Percentiles rank a stretch among this genome's conserved stretches.
Evolutionary conservation across 1,139 yeast genomes (phyloP).

Genomic region (Taphrina populina): DNA sequence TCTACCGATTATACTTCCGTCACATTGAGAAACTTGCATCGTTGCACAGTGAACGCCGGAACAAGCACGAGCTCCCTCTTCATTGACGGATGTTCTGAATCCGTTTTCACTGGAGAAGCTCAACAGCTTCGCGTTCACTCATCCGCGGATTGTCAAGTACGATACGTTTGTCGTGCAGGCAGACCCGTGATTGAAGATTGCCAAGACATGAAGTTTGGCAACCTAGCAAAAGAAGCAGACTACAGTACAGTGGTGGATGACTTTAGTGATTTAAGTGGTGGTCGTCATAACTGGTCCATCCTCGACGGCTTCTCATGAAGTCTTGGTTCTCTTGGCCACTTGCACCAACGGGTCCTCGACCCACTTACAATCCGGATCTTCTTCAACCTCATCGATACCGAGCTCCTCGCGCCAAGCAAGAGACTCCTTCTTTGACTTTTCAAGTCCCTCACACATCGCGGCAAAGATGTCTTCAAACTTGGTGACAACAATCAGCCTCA

Average conservation of each 20-base stretch:
- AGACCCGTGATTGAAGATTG: slow-evolving; percentile 30
- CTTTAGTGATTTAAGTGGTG: slow-evolving; percentile 24
- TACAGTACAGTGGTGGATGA: slow-evolving; percentile 16
- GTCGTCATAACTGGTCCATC: slow-evolving; percentile 21
- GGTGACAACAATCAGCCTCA: too few species aligned
- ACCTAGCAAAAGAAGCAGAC: not conserved
- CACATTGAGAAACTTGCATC: slow-evolving; percentile 8
- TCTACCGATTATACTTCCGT: slow-evolving; percentile 14
- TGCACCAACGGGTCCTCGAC: slow-evolving; percentile 1
- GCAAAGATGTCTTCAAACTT: slow-evolving; percentile 21
- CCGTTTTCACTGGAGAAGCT: slow-evolving; percentile 9
- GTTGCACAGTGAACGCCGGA: slow-evolving; percentile 2
- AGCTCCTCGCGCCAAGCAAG: slow-evolving; percentile 21
- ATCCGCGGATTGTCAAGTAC: slow-evolving; percentile 1
- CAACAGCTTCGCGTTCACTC: slow-evolving; percentile 23
- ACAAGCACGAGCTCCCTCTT: slow-evolving; percentile 12
- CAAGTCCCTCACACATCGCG: slow-evolving; percentile 12
- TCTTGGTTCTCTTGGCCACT: not conserved
- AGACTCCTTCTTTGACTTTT: slow-evolving; percentile 13
- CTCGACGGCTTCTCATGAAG: not conserved
- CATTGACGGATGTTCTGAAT: slow-evolving; percentile 1
- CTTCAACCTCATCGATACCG: slow-evolving; percentile 31
- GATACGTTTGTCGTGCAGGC: slow-evolving; percentile 21
- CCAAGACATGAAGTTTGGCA: slow-evolving; percentile 6
- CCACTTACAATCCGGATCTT: slow-evolving; percentile 13